Conservation (phyloP, 352 stramenopile species). For the Phytophthora megakarya region DNA sequence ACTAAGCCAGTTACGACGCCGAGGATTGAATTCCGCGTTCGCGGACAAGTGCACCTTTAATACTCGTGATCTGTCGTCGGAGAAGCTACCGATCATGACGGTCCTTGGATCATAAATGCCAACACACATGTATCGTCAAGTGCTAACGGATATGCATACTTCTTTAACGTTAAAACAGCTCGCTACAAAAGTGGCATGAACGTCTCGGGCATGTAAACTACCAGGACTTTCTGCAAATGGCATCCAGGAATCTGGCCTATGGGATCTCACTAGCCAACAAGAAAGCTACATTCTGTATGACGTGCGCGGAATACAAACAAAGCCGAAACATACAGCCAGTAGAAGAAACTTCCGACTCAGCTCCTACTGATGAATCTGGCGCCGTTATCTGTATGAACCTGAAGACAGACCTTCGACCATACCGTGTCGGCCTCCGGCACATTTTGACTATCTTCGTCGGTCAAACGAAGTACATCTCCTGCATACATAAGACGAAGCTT, state of each 20-base stretch:
- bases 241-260: neutral
- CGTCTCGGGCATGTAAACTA: neutral
- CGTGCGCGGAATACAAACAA: conserved; percentile 8
- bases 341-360: conserved; percentile 9
- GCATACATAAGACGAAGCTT: conserved; percentile 8
- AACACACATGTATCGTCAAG: neutral
- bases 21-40: neutral
- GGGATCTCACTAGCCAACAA: neutral
- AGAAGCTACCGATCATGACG: neutral
- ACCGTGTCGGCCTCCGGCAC: no score
- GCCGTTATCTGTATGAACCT: conserved; percentile 16
- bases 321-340: neutral
- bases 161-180: neutral
- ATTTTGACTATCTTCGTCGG: no score
- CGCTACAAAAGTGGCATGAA: neutral
- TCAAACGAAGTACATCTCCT: conserved; percentile 15
- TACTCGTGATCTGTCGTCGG: neutral
- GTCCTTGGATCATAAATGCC: neutral
- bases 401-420: conserved; percentile 17
- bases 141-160: neutral
- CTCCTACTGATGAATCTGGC: conserved; percentile 11
- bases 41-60: neutral
- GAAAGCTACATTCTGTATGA: conserved; percentile 10
- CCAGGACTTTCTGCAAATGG: neutral
- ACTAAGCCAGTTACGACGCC: neutral